Evolutionary conservation across 2,329 filamentous ascomycete species (phyloP).

Genomic region (Cladorrhinum sp.): DNA sequence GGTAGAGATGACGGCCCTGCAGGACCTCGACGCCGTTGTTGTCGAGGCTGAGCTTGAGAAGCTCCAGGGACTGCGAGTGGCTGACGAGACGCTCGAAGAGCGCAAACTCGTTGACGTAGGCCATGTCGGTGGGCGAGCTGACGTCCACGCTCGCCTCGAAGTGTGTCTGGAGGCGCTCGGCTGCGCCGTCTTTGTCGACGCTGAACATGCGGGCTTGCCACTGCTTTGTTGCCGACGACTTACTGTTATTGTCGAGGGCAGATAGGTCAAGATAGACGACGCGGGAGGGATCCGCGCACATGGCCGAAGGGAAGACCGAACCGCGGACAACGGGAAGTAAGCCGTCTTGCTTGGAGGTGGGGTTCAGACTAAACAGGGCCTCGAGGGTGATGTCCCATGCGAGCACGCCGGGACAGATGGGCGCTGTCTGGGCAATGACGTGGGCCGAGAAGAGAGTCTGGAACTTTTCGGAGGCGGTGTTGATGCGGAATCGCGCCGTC

Average conservation of each 20-base stretch:
- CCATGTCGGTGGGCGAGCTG: too few relatives aligned
- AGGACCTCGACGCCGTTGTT: background rate
- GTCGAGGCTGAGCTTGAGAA: background rate
- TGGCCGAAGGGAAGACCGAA: background rate
- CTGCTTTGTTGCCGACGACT: background rate
- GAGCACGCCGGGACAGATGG: background rate
- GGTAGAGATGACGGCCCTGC: background rate
- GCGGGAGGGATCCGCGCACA: background rate
- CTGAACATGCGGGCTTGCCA: constrained; percentile 1
- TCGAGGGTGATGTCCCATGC: background rate
- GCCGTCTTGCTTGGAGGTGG: background rate
- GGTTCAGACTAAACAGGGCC: background rate
- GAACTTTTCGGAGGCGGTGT: background rate
- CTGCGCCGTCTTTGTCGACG: background rate
- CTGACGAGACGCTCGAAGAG: background rate
- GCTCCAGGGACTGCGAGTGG: background rate
- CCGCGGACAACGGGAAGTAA: background rate
- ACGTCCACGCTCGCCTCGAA: too few relatives aligned
- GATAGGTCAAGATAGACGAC: background rate
- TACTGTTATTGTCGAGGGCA: background rate
- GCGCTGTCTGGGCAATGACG: background rate
- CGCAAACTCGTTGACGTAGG: background rate
- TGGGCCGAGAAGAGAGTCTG: background rate
- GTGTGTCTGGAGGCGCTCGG: background rate
- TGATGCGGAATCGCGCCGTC: background rate